phyloP scores from a whole-genome alignment of 192 early-diverging fungal genomes.

The Gigaspora rosea region DNA sequence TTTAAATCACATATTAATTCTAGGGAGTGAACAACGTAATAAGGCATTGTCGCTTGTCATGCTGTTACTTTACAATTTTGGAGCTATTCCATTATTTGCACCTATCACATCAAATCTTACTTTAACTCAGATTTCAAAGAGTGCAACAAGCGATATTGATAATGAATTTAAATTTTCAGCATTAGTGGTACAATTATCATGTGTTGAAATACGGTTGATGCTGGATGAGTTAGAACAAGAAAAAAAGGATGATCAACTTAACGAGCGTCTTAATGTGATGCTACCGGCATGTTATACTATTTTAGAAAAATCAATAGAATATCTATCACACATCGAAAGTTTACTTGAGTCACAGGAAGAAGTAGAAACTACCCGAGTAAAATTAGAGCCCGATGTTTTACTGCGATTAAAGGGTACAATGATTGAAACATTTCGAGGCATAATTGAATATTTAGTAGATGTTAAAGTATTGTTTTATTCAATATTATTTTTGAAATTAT shows the following conservation, averaged over 20 bases:
- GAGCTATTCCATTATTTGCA: slow-evolving; percentile 43
- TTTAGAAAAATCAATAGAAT: slow-evolving; percentile 44
- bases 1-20: neutral
- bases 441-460: slow-evolving; percentile 39
- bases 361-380: neutral
- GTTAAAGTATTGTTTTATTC: slow-evolving; percentile 15
- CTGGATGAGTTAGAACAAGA: slow-evolving; percentile 37
- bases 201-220: slow-evolving; percentile 45
- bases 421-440: slow-evolving; percentile 38
- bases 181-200: slow-evolving; percentile 41
- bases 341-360: slow-evolving; percentile 32
- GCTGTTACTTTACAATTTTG: slow-evolving; percentile 38
- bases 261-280: slow-evolving; percentile 37
- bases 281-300: slow-evolving; percentile 46
- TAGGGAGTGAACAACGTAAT: slow-evolving; percentile 39
- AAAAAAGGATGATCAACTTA: slow-evolving; percentile 14
- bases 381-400: slow-evolving; percentile 40
- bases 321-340: slow-evolving; percentile 30
- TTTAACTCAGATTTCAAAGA: slow-evolving; percentile 1
- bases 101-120: slow-evolving; percentile 3
- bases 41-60: slow-evolving; percentile 34
- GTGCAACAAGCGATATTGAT: slow-evolving; percentile 20
- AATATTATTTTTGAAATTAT: neutral
- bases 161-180: slow-evolving; percentile 40
- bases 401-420: slow-evolving; percentile 38